Conservation (phyloP, 2,329 filamentous ascomycete species). For the Fusarium chlamydosporum region DNA sequence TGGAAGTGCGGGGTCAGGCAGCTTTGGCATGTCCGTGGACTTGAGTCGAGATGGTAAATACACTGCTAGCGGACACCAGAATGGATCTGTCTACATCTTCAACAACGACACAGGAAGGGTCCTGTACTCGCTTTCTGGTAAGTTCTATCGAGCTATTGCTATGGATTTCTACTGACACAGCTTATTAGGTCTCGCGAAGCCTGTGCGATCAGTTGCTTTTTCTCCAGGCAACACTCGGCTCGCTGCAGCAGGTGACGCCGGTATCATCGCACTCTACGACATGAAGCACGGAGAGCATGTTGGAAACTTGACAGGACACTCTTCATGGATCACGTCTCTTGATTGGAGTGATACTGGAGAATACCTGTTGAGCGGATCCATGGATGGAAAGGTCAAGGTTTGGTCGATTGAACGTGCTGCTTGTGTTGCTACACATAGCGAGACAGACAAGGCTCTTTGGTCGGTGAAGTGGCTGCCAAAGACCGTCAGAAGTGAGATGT, state of each 20-base stretch:
- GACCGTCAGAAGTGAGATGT: conserved; percentile 75
- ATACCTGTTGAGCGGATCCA: conserved; percentile 87
- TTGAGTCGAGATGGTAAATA: conserved; percentile 83
- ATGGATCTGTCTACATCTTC: conserved; percentile 93
- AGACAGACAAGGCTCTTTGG: conserved; percentile 89
- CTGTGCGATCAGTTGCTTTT: conserved; percentile 88
- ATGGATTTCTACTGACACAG: conserved; percentile 22
- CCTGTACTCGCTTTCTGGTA: conserved; percentile 86
- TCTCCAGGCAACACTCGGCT: conserved; percentile 87
- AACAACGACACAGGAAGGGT: conserved; percentile 91
- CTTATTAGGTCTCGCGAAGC: conserved; percentile 80
- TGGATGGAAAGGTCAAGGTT: conserved; percentile 95
- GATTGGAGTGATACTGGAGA: conserved; percentile 96
- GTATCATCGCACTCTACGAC: conserved; percentile 92
- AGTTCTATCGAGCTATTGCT: conserved; percentile 40
- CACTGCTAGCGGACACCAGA: conserved; percentile 93
- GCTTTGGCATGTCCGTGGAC: conserved; percentile 91
- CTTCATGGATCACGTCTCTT: conserved; percentile 89
- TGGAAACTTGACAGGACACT: conserved; percentile 82
- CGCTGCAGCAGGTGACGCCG: conserved; percentile 90
- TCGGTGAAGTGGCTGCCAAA: conserved; percentile 87
- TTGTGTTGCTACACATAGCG: conserved; percentile 94
- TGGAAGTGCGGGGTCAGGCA: conserved; percentile 76
- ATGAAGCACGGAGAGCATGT: conserved; percentile 93
- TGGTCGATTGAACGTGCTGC: conserved; percentile 88